A percentile compares a stretch with the other conserved stretches of the same genome.
Conservation (phyloP, 75 land plant species). For the Cupressus sempervirens region DNA sequence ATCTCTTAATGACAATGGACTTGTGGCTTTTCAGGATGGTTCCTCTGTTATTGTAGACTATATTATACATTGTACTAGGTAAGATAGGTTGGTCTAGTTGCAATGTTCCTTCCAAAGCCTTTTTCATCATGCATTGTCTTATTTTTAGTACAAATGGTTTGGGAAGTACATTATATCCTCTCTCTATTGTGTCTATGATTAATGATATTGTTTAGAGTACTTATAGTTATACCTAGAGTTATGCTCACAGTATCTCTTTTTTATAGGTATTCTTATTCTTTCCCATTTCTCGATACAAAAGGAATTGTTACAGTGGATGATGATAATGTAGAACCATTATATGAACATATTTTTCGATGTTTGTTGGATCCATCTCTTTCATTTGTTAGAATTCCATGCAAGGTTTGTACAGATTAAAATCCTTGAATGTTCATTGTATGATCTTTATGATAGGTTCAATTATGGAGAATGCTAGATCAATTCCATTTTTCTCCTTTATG, state of each 20-base stretch:
- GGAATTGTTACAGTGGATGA: too few relatives aligned
- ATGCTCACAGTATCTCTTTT: too few relatives aligned
- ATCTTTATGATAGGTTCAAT: neutral
- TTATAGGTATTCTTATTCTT: too few relatives aligned
- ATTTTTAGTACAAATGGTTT: neutral
- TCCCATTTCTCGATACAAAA: too few relatives aligned
- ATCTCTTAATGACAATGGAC: conserved; percentile 60
- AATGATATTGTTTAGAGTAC: neutral
- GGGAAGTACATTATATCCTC: neutral
- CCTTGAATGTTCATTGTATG: neutral
- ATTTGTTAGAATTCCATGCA: conserved; percentile 80
- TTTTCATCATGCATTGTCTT: neutral
- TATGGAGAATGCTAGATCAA: neutral
- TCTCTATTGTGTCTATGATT: neutral
- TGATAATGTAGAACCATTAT: conserved; percentile 50
- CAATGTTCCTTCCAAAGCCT: neutral
- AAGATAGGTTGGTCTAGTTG: neutral
- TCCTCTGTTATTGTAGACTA: conserved; percentile 55
- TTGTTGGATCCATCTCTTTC: conserved; percentile 76
- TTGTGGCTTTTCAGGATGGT: conserved; percentile 62
- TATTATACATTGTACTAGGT: conserved; percentile 88
- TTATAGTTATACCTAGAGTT: neutral
- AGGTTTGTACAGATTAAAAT: conserved; percentile 33
- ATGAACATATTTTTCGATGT: conserved; percentile 83
- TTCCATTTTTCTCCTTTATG: neutral